These are phyloP conservation scores for Yamadazyma triangularis DNA, from an alignment of 1,139 yeast genomes.

Conservation along the genomic window DNA sequence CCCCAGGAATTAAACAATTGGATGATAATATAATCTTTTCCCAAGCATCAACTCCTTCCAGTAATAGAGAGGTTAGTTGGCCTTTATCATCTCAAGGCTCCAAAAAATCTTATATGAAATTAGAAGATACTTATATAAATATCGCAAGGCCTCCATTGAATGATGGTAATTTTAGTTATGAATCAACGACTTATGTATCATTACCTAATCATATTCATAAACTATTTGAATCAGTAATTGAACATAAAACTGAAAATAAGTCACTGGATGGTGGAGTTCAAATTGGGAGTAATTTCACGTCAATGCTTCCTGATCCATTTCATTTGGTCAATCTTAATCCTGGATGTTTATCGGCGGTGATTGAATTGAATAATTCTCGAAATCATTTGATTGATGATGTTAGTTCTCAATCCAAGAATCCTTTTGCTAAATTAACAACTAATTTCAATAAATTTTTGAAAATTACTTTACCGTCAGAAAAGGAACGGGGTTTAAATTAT, in stretches of 20 bases:
- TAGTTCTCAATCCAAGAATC: constrained; percentile 16
- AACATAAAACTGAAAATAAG: constrained; percentile 19
- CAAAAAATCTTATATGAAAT: constrained; percentile 12
- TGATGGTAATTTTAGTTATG: constrained; percentile 18
- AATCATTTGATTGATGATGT: too few relatives aligned
- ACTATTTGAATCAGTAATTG: constrained; percentile 25
- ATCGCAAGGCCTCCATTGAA: constrained; percentile 36
- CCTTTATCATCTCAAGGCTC: constrained; percentile 30
- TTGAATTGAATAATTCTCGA: constrained; percentile 13
- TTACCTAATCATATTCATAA: constrained; percentile 36
- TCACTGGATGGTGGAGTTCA: constrained; percentile 46
- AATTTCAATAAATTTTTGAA: constrained; percentile 31
- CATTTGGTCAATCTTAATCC: constrained; percentile 50
- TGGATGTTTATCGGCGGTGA: constrained; percentile 40
- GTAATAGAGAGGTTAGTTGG: constrained; percentile 18
- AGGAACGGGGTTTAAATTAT: constrained; percentile 3
- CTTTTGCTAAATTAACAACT: constrained; percentile 31
- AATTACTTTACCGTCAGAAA: constrained; percentile 3
- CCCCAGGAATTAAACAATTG: constrained; percentile 33
- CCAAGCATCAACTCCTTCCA: constrained; percentile 10
- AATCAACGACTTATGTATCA: constrained; percentile 41
- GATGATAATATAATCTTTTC: constrained; percentile 33
- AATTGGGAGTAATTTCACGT: constrained; percentile 53
- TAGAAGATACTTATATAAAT: constrained; percentile 29
- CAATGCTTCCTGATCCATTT: constrained; percentile 50